Conservation (phyloP, 73 alveolate genomes). For the Tetrahymena elliotti region DNA sequence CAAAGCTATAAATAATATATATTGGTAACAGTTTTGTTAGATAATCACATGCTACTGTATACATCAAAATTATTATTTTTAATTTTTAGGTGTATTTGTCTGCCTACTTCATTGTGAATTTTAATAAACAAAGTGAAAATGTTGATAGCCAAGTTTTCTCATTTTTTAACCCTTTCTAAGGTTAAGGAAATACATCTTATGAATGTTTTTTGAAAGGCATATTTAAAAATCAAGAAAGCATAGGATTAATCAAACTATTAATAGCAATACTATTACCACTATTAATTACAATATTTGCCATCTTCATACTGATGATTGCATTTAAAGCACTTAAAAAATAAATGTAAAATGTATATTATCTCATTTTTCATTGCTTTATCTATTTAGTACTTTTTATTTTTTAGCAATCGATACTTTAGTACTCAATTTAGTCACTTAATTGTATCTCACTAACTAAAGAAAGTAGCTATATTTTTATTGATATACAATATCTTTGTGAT, state of each 20-base stretch:
- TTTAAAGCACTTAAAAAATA: too few relatives aligned
- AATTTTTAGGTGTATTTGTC: neutral
- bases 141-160: neutral
- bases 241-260: neutral
- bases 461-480: neutral
- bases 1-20: neutral
- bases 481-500: neutral
- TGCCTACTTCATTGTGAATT: neutral
- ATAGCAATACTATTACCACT: too few relatives aligned
- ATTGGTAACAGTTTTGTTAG: neutral
- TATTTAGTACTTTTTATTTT: neutral
- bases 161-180: neutral
- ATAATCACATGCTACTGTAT: neutral
- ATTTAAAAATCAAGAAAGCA: neutral
- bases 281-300: too few relatives aligned
- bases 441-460: neutral
- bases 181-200: neutral
- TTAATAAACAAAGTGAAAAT: neutral
- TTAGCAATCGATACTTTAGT: neutral
- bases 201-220: neutral
- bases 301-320: too few relatives aligned
- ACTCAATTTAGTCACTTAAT: neutral
- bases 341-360: too few relatives aligned
- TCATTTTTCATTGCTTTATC: neutral
- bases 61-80: neutral